Evolutionary conservation across 768 basidiomycete genomes (phyloP).

Genomic region (Collybia mongolica): DNA sequence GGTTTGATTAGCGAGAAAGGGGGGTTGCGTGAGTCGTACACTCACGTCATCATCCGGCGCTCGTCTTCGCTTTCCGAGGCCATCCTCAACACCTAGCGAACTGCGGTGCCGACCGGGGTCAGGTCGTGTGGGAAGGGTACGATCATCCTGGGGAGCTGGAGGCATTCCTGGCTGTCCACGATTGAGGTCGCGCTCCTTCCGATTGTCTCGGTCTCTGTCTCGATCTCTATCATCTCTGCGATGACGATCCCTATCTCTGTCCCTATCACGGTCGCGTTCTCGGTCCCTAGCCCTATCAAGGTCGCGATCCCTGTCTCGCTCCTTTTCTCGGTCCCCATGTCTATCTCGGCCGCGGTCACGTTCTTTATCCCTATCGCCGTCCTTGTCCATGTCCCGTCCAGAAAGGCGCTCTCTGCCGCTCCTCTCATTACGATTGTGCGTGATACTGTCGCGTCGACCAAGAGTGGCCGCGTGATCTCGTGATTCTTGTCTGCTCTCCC

Average conservation of each 20-base stretch:
- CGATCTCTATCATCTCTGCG: constrained; percentile 63
- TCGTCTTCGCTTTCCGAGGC: constrained; percentile 71
- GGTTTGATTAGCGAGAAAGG: constrained; percentile 10
- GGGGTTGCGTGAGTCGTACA: constrained; percentile 9
- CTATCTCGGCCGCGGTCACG: constrained; percentile 44
- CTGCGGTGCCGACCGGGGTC: constrained; percentile 58
- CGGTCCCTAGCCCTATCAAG: constrained; percentile 51
- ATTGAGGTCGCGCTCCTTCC: constrained; percentile 58
- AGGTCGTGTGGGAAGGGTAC: constrained; percentile 55
- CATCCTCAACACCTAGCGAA: constrained; percentile 53
- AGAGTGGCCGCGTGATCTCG: constrained; percentile 37
- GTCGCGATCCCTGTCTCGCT: constrained; percentile 58
- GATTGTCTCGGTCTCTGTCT: constrained; percentile 47
- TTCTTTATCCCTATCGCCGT: constrained; percentile 46
- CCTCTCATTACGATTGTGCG: constrained; percentile 51
- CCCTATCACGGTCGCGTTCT: constrained; percentile 45
- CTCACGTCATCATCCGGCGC: constrained; percentile 73
- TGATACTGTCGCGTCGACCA: constrained; percentile 49
- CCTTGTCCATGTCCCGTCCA: constrained; percentile 41
- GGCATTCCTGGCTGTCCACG: constrained; percentile 34
- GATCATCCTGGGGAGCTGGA: constrained; percentile 44
- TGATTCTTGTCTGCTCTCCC: constrained; percentile 46
- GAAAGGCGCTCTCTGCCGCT: constrained; percentile 39
- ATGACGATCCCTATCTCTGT: constrained; percentile 54
- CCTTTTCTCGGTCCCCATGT: constrained; percentile 54